These are phyloP conservation scores for Aspergillus jensenii DNA, from an alignment of 2,329 filamentous ascomycete species.

Conservation along the genomic window DNA sequence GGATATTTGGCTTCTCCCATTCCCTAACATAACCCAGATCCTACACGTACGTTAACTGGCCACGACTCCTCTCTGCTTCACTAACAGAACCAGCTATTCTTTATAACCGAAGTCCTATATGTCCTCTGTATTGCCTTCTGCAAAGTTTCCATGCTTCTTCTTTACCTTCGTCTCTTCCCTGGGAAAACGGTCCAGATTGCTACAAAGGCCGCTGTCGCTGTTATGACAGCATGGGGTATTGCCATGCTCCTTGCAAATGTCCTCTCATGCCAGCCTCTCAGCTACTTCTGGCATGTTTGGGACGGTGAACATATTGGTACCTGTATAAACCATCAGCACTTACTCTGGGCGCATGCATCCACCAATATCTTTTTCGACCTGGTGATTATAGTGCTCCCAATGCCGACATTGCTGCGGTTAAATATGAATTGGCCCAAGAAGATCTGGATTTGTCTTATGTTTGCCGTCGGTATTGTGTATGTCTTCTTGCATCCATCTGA, in stretches of 20 bases:
- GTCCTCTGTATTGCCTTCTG: neutral
- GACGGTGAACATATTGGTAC: conserved; percentile 1
- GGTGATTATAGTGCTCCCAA: neutral
- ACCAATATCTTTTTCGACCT: conserved; percentile 4
- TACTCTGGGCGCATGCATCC: neutral
- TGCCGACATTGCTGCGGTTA: neutral
- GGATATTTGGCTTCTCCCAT: neutral
- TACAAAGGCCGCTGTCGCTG: neutral
- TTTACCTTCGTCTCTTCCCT: conserved; percentile 7
- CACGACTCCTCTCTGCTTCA: too few relatives aligned
- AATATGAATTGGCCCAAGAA: neutral
- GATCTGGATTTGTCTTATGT: neutral
- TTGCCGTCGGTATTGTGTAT: neutral
- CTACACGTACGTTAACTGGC: neutral
- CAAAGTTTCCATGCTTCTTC: conserved; percentile 6
- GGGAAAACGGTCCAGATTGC: neutral
- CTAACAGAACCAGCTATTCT: neutral
- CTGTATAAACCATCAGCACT: neutral
- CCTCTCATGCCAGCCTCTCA: neutral
- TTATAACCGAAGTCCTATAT: neutral
- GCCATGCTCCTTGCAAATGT: neutral
- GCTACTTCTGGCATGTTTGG: conserved; percentile 2
- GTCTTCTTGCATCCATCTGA: neutral
- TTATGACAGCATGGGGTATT: neutral
- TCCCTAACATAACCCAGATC: neutral